A percentile compares a stretch with the other conserved stretches of the same genome.
phyloP scores from a whole-genome alignment of 2,329 filamentous ascomycete species.

The Dendryphion nanum region DNA sequence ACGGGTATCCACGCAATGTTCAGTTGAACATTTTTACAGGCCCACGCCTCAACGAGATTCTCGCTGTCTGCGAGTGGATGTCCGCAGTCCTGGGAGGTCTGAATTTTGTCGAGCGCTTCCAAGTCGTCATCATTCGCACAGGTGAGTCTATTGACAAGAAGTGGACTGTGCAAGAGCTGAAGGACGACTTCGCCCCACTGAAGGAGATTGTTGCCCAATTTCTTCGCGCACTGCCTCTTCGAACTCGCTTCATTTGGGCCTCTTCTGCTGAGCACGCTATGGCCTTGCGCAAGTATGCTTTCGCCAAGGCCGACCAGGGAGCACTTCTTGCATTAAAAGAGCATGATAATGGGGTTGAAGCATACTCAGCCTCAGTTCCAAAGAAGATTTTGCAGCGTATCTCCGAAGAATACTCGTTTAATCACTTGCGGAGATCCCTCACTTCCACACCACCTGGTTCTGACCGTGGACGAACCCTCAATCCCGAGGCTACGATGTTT shows the following conservation, averaged over 20 bases:
- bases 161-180: too few species aligned
- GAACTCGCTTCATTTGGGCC: conserved; percentile 2
- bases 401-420: too few species aligned
- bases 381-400: too few species aligned
- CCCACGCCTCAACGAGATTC: conserved; percentile 1
- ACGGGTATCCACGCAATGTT: background rate
- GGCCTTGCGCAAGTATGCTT: background rate
- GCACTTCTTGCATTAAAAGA: background rate
- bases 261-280: background rate
- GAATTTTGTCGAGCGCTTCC: background rate
- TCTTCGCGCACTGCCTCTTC: too few species aligned
- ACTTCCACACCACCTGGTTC: too few species aligned
- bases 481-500: too few species aligned
- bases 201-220: too few species aligned
- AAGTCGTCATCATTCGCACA: conserved; percentile 2
- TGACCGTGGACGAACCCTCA: too few species aligned
- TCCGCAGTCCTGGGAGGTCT: background rate
- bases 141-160: background rate
- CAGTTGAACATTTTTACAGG: conserved; percentile 5
- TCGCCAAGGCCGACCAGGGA: background rate
- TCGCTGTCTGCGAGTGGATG: background rate
- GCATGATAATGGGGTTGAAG: background rate
- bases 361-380: too few species aligned
- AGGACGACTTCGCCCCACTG: too few species aligned
- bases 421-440: too few species aligned